phyloP scores from a whole-genome alignment of 2,329 filamentous ascomycete species.

The Fusarium napiforme region DNA sequence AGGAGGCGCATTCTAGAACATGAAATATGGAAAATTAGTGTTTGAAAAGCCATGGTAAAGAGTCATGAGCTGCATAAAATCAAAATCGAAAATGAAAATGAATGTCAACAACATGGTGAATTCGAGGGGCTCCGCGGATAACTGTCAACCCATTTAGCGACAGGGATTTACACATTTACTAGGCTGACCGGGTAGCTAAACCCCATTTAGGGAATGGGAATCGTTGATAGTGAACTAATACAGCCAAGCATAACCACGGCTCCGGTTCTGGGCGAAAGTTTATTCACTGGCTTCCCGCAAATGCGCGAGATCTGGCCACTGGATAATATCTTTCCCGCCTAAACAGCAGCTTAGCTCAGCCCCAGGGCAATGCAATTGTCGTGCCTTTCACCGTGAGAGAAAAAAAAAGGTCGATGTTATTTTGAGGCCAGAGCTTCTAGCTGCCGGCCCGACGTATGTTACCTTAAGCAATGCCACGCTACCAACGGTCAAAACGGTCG shows the following conservation, averaged over 20 bases:
- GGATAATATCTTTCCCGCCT: not conserved
- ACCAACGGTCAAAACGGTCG: constrained; percentile 18
- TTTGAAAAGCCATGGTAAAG: not conserved
- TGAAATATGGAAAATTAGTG: not conserved
- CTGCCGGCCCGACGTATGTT: constrained; percentile 6
- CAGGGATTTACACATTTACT: not conserved
- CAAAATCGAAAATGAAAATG: not conserved
- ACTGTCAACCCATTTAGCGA: not conserved
- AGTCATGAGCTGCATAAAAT: not conserved
- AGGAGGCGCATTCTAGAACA: not conserved
- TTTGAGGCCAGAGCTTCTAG: not conserved
- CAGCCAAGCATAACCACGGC: not conserved
- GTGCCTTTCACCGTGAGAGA: not conserved
- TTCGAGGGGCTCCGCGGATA: not conserved
- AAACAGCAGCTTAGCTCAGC: not conserved
- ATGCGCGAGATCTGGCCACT: not conserved
- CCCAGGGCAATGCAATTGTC: not conserved
- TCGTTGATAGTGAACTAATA: not conserved
- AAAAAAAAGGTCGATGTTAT: not conserved
- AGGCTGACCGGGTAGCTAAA: not conserved
- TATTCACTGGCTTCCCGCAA: not conserved
- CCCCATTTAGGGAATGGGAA: not conserved
- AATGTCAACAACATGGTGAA: not conserved
- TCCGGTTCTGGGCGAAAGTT: not conserved
- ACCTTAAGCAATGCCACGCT: constrained; percentile 13